Conservation (phyloP, 2,329 filamentous ascomycete species). For the Xylariaceae sp. region DNA sequence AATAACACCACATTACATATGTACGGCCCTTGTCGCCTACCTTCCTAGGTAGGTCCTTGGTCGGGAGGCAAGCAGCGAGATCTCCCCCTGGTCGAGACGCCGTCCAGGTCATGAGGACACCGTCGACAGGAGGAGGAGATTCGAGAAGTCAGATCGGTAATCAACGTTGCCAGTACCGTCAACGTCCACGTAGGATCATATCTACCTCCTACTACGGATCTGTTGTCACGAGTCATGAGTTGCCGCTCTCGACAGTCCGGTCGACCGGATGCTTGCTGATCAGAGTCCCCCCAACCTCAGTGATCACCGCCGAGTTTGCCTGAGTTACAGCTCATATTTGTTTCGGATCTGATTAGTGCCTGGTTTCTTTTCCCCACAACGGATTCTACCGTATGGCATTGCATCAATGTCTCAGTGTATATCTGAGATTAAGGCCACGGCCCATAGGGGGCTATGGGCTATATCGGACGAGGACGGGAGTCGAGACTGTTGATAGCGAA, state of each 20-base stretch:
- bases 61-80: neutral
- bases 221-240: neutral
- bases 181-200: neutral
- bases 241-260: neutral
- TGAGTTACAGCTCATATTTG: neutral
- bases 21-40: neutral
- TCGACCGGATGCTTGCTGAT: neutral
- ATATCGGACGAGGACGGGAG: neutral
- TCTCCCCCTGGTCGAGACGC: neutral
- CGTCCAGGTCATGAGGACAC: too few species aligned
- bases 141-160: neutral
- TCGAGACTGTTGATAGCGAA: neutral
- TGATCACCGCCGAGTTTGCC: neutral
- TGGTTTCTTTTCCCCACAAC: neutral
- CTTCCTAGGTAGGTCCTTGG: neutral
- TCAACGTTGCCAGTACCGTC: neutral
- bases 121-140: too few species aligned
- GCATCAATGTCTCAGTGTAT: neutral
- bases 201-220: neutral
- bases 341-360: neutral
- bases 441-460: neutral
- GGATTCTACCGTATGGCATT: neutral
- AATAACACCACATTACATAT: neutral
- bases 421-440: neutral
- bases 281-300: neutral